Evolutionary conservation across 2,329 filamentous ascomycete genomes (phyloP).

Genomic region (Sordariomycetes sp.): DNA sequence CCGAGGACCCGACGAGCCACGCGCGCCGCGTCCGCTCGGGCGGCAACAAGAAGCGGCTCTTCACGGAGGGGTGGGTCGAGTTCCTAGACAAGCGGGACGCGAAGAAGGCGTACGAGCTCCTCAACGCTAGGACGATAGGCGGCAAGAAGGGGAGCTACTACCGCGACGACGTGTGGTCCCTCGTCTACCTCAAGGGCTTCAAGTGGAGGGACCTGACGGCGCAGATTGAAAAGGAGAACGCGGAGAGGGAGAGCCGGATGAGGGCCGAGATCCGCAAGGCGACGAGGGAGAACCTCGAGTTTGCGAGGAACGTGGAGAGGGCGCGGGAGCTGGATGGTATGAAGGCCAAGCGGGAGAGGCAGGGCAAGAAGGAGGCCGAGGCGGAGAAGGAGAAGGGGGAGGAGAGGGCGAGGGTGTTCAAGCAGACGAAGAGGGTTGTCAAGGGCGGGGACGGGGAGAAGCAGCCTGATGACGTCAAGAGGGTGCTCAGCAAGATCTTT

Average conservation of each 20-base stretch:
- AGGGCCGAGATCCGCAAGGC: slow-evolving; percentile 65
- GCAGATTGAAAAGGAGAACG: slow-evolving; percentile 71
- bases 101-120: slow-evolving; percentile 58
- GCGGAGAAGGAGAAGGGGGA: slow-evolving; percentile 10
- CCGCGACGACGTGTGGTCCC: slow-evolving; percentile 76
- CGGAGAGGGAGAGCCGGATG: slow-evolving; percentile 63
- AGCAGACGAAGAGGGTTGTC: slow-evolving; percentile 44
- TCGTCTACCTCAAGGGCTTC: slow-evolving; percentile 71
- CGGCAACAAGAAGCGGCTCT: slow-evolving; percentile 74
- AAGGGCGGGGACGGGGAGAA: slow-evolving; percentile 33
- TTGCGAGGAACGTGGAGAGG: slow-evolving; percentile 65
- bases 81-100: slow-evolving; percentile 65
- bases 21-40: slow-evolving; percentile 55
- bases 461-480: slow-evolving; percentile 38
- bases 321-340: slow-evolving; percentile 71
- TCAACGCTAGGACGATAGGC: slow-evolving; percentile 68
- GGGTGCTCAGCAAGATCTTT: slow-evolving; percentile 53
- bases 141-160: slow-evolving; percentile 78
- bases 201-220: slow-evolving; percentile 69
- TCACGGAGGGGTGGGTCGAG: slow-evolving; percentile 78
- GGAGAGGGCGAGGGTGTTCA: slow-evolving; percentile 30
- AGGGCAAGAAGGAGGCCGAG: slow-evolving; percentile 19
- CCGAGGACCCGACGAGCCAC: slow-evolving; percentile 57
- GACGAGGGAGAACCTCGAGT: slow-evolving; percentile 68
- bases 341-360: slow-evolving; percentile 38